A percentile compares a stretch with the other conserved stretches of the same genome.
Conservation (phyloP, 2,329 filamentous ascomycete genomes). For the Penicillium decumbens region DNA sequence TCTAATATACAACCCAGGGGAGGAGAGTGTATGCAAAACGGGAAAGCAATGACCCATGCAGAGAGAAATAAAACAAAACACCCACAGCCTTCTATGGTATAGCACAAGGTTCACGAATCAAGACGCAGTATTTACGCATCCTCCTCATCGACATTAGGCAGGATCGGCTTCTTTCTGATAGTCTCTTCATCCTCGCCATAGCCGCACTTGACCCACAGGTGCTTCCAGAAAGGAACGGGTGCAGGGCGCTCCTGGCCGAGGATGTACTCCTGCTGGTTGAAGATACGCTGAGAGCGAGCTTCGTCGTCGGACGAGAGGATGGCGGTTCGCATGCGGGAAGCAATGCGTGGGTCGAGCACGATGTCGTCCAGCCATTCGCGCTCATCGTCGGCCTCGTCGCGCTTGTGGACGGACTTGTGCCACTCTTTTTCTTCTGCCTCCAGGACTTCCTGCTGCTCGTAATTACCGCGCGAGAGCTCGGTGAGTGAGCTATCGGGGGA, state of each 20-base stretch:
- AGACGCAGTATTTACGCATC: slow-evolving; percentile 12
- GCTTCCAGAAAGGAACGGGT: slow-evolving; percentile 37
- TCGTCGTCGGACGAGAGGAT: slow-evolving; percentile 66
- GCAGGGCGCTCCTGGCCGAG: slow-evolving; percentile 55
- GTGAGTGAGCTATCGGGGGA: slow-evolving; percentile 40
- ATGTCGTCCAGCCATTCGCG: slow-evolving; percentile 72
- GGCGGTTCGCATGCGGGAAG: slow-evolving; percentile 74
- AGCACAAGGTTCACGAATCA: slow-evolving; percentile 6
- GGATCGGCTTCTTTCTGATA: slow-evolving; percentile 36
- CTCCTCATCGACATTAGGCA: slow-evolving; percentile 40
- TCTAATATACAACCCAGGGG: slow-evolving; percentile 24
- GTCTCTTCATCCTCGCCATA: slow-evolving; percentile 41
- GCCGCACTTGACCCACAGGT: slow-evolving; percentile 39
- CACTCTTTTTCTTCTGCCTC: slow-evolving; percentile 72
- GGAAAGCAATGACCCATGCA: slow-evolving; percentile 14
- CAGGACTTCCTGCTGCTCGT: slow-evolving; percentile 64
- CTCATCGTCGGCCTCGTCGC: slow-evolving; percentile 53
- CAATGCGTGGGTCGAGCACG: slow-evolving; percentile 70
- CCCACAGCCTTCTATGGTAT: slow-evolving; percentile 23
- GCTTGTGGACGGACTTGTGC: slow-evolving; percentile 71
- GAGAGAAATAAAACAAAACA: slow-evolving; percentile 11
- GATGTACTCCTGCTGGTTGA: slow-evolving; percentile 62
- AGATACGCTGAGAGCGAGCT: slow-evolving; percentile 58
- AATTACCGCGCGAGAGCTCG: slow-evolving; percentile 34
- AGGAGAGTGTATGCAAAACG: slow-evolving; percentile 22